These are phyloP conservation scores for Trichoderma atrobrunneum DNA, from an alignment of 2,329 filamentous ascomycete genomes.

Conservation along the genomic window DNA sequence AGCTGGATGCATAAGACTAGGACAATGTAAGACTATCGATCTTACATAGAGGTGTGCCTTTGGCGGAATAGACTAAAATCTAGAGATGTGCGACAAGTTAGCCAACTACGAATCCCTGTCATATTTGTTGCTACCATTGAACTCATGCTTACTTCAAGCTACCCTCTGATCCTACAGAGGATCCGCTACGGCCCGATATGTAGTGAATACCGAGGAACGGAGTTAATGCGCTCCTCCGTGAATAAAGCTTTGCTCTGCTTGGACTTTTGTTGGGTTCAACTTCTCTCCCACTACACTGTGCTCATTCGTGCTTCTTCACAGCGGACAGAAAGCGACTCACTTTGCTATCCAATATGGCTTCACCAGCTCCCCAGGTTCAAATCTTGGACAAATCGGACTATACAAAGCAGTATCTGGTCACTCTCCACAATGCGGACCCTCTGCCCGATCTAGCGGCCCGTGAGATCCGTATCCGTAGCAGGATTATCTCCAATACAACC, in stretches of 20 bases:
- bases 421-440: background rate
- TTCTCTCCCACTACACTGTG: background rate
- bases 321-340: background rate
- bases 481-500: background rate
- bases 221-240: background rate
- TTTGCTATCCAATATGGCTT: background rate
- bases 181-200: background rate
- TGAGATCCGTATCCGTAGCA: background rate
- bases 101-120: background rate
- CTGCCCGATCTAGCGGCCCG: background rate
- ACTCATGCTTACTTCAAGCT: background rate
- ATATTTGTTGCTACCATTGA: background rate
- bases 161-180: background rate
- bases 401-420: background rate
- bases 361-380: background rate
- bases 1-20: background rate
- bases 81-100: background rate
- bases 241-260: background rate
- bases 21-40: background rate
- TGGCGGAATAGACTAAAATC: background rate
- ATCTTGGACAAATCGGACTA: background rate
- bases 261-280: background rate
- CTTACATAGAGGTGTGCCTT: background rate
- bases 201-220: background rate
- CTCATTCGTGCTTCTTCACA: background rate